Conservation (phyloP, 345 rosid genomes). For the Cardamine chenopodiifolia region DNA sequence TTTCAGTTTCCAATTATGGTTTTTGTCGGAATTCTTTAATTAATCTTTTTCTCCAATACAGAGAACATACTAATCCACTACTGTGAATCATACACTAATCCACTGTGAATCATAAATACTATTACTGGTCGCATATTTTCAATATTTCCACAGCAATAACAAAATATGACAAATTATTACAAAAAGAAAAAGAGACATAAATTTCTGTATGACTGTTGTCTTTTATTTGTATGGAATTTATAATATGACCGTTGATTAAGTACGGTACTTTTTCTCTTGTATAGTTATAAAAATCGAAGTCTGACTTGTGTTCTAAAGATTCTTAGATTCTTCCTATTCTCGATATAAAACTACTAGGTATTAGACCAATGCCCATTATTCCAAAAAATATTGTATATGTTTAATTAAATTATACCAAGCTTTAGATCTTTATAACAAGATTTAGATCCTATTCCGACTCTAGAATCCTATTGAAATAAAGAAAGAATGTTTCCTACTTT, state of each 20-base stretch:
- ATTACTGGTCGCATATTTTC: neutral
- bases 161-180: neutral
- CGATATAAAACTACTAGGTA: neutral
- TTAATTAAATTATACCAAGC: neutral
- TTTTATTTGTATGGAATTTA: neutral
- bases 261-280: neutral
- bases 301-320: constrained; percentile 17
- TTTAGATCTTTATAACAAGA: neutral
- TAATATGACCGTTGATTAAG: constrained; percentile 23
- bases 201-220: neutral
- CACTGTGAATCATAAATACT: constrained; percentile 1
- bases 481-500: no score
- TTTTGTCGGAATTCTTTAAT: neutral
- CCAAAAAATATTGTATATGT: no score
- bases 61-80: no score
- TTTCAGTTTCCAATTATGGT: constrained; percentile 1
- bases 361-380: neutral
- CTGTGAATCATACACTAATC: neutral
- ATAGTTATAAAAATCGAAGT: constrained; percentile 6
- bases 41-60: neutral
- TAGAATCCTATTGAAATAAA: neutral
- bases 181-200: no score
- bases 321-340: constrained; percentile 13
- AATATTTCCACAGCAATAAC: no score
- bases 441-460: neutral